Conservation (phyloP, 148 eudicot genomes). For the Silene uniflora region DNA sequence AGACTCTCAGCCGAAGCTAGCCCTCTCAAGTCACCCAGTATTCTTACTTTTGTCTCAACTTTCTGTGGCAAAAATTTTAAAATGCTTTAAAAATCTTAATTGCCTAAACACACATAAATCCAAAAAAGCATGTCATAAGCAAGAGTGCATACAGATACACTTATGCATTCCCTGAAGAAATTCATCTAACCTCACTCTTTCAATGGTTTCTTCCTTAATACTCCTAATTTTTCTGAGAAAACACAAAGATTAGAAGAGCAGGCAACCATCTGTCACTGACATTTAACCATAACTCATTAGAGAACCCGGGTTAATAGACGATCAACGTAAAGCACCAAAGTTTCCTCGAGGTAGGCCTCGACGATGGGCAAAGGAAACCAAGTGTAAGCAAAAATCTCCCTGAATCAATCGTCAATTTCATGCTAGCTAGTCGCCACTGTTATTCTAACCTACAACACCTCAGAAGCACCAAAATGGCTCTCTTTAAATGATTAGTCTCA, state of each 20-base stretch:
- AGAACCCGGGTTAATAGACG: constrained; percentile 76
- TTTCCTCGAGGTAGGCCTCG: constrained; percentile 95
- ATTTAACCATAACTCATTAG: background rate
- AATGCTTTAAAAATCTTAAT: background rate
- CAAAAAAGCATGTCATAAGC: background rate
- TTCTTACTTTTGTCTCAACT: constrained; percentile 89
- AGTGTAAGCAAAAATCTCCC: too few species aligned
- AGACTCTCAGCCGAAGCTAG: too few species aligned
- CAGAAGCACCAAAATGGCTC: too few species aligned
- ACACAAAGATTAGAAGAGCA: constrained; percentile 4
- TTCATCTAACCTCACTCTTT: constrained; percentile 95
- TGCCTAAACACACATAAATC: background rate
- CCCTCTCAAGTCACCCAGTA: too few species aligned
- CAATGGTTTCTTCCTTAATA: constrained; percentile 95
- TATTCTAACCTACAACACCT: too few species aligned
- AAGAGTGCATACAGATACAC: constrained; percentile 65
- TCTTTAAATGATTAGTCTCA: too few species aligned
- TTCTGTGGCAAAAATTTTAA: constrained; percentile 51
- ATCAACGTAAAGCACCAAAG: constrained; percentile 85
- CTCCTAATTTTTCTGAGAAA: constrained; percentile 77
- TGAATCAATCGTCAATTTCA: too few species aligned
- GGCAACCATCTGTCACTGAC: background rate
- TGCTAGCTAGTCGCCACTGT: too few species aligned
- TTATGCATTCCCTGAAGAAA: constrained; percentile 88
- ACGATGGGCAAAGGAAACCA: too few species aligned